A percentile compares a stretch with the other conserved stretches of the same genome.
Conservation (phyloP, 2,329 filamentous ascomycete genomes). For the Xylaria multiplex region DNA sequence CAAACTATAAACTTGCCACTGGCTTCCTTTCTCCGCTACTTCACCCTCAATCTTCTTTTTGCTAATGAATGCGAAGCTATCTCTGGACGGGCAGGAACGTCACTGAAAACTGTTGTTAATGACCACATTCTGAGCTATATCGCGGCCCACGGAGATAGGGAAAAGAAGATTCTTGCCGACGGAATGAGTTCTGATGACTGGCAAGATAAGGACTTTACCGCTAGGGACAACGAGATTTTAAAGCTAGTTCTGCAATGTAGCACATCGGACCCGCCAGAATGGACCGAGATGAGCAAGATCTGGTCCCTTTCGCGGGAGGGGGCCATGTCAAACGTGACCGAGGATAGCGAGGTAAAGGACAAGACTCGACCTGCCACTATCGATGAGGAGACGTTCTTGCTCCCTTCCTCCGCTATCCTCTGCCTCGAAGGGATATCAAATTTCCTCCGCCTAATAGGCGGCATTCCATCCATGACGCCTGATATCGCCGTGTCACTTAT, state of each 20-base stretch:
- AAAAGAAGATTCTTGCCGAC: constrained; percentile 77
- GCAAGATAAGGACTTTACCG: constrained; percentile 79
- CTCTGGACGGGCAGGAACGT: constrained; percentile 79
- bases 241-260: constrained; percentile 73
- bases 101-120: constrained; percentile 81
- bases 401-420: constrained; percentile 82
- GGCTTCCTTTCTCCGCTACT: constrained; percentile 79
- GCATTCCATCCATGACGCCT: constrained; percentile 86
- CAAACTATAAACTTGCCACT: constrained; percentile 74
- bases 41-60: constrained; percentile 82
- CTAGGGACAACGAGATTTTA: constrained; percentile 68
- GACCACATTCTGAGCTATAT: constrained; percentile 85
- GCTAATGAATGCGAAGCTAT: constrained; percentile 89
- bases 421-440: constrained; percentile 82
- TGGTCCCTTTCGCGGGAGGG: constrained; percentile 59
- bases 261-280: constrained; percentile 73
- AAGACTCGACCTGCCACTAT: constrained; percentile 38
- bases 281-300: constrained; percentile 69
- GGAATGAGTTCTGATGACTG: constrained; percentile 83
- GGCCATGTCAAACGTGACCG: constrained; percentile 30
- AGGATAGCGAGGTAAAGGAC: constrained; percentile 1
- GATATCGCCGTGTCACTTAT: constrained; percentile 83
- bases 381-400: constrained; percentile 76
- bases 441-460: constrained; percentile 82
- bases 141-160: constrained; percentile 72